phyloP scores from a whole-genome alignment of 208 protist genomes.

The Vickermania spadyakhi region DNA sequence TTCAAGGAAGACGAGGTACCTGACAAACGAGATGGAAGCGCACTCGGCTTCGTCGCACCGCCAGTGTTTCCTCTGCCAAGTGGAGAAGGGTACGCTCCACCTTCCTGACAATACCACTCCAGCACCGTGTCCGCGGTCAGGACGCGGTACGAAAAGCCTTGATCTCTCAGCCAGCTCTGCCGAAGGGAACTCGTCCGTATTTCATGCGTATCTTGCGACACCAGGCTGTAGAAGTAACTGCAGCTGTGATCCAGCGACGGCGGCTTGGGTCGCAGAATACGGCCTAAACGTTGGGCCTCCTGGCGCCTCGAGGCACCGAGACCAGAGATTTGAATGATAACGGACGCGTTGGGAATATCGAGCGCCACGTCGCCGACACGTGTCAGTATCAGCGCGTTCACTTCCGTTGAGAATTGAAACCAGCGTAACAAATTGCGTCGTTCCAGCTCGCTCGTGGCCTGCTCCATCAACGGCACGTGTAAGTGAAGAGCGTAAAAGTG shows the following conservation, averaged over 20 bases:
- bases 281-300: conserved; percentile 97
- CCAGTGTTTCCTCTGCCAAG: too few species aligned
- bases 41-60: not conserved
- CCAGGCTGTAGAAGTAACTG: conserved; percentile 99
- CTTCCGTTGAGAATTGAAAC: conserved; percentile 61
- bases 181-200: conserved; percentile 93
- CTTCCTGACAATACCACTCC: conserved; percentile 3
- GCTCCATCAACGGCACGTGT: conserved; percentile 82
- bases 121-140: conserved; percentile 51
- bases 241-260: conserved; percentile 89
- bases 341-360: conserved; percentile 98
- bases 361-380: conserved; percentile 96
- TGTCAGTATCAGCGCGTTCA: conserved; percentile 96
- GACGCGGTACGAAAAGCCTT: conserved; percentile 88
- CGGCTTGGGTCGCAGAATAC: conserved; percentile 93
- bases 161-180: conserved; percentile 98
- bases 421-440: conserved; percentile 75
- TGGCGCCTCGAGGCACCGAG: conserved; percentile 93
- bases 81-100: conserved; percentile 8
- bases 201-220: conserved; percentile 96
- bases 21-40: not conserved
- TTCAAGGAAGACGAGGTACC: not conserved
- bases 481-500: conserved; percentile 78
- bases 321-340: conserved; percentile 99
- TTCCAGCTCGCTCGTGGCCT: conserved; percentile 71